Conservation (phyloP, 345 rosid genomes). For the Euphorbia pulcherrima region DNA sequence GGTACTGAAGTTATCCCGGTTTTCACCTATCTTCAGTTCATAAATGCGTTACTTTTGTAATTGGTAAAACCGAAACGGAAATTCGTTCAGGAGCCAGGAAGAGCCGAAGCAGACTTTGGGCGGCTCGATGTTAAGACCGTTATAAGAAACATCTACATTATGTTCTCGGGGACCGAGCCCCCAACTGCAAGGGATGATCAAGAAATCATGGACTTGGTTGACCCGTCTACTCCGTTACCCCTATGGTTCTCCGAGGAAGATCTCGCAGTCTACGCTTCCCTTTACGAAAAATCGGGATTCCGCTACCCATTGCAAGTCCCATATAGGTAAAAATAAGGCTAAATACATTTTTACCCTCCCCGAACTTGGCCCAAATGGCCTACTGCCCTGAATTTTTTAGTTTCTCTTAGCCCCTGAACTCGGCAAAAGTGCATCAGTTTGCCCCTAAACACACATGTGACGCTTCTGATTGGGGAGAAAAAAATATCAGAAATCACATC, state of each 20-base stretch:
- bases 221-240: constrained; percentile 24
- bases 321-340: constrained; percentile 26
- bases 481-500: too few relatives aligned
- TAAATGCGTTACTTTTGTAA: too few relatives aligned
- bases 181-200: constrained; percentile 22
- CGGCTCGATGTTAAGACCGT: constrained; percentile 22
- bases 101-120: constrained; percentile 27
- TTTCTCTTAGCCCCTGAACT: too few relatives aligned
- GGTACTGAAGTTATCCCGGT: not conserved
- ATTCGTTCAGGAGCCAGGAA: constrained; percentile 10
- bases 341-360: too few relatives aligned
- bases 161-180: constrained; percentile 14
- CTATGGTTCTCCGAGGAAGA: constrained; percentile 23
- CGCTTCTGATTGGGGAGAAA: too few relatives aligned
- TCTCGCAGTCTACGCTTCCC: constrained; percentile 23
- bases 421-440: too few relatives aligned
- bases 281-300: constrained; percentile 28
- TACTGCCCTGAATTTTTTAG: too few relatives aligned
- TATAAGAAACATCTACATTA: constrained; percentile 17
- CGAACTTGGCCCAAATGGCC: too few relatives aligned
- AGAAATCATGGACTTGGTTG: constrained; percentile 32
- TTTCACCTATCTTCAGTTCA: not conserved
- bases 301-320: constrained; percentile 23
- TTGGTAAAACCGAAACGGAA: too few relatives aligned
- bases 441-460: too few relatives aligned